Percentiles rank a stretch among this genome's conserved stretches.
These are phyloP conservation scores for Cladosporium phlei DNA, from an alignment of 2,329 filamentous ascomycete species.

Conservation along the genomic window DNA sequence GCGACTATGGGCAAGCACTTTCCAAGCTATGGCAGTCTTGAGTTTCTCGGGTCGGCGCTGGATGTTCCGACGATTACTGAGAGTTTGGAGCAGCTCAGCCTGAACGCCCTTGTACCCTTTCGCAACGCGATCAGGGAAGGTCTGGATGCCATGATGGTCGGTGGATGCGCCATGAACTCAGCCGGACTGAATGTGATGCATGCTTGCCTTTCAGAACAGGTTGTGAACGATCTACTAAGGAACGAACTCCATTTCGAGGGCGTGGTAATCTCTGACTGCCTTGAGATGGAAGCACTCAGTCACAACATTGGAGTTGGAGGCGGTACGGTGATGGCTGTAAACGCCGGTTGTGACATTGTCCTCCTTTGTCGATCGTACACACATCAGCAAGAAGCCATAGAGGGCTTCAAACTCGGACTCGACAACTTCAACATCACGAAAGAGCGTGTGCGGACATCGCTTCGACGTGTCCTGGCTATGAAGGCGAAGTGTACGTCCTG, in stretches of 20 bases:
- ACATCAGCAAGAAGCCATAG: constrained; percentile 86
- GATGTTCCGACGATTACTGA: constrained; percentile 96
- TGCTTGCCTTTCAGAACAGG: constrained; percentile 86
- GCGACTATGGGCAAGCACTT: constrained; percentile 94
- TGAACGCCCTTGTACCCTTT: constrained; percentile 89
- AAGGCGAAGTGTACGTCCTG: constrained; percentile 85
- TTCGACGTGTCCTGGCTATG: constrained; percentile 71
- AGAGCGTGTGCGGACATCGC: constrained; percentile 72
- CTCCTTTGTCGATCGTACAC: constrained; percentile 83
- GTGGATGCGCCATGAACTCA: constrained; percentile 87
- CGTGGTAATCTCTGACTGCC: constrained; percentile 88
- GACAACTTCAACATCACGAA: constrained; percentile 86
- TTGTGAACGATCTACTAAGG: constrained; percentile 84
- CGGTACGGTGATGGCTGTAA: constrained; percentile 94
- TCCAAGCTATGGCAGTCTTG: constrained; percentile 89
- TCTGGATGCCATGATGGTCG: constrained; percentile 91
- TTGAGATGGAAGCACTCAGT: constrained; percentile 94
- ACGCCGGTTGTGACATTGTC: constrained; percentile 89
- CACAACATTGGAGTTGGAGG: constrained; percentile 96
- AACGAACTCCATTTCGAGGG: constrained; percentile 85
- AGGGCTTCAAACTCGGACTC: constrained; percentile 79
- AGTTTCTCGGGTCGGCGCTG: constrained; percentile 83
- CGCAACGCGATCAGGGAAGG: constrained; percentile 82
- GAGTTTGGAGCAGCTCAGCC: constrained; percentile 82
- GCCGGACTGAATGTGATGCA: constrained; percentile 92